Conservation (phyloP, 1,139 yeast genomes). For the Magnusiomyces suaveolens region DNA sequence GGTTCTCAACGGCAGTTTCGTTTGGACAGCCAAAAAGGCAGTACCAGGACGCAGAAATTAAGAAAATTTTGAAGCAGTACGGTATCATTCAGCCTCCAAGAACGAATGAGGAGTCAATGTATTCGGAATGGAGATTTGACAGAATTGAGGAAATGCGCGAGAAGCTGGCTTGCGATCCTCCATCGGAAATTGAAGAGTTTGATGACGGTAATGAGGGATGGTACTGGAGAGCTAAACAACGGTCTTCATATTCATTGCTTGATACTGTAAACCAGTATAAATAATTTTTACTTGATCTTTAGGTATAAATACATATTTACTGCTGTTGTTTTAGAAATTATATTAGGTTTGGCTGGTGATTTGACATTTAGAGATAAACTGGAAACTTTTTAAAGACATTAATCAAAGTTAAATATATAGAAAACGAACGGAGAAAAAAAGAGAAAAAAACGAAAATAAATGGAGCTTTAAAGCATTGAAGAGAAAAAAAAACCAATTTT, state of each 20-base stretch:
- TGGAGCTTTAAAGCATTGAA: not conserved
- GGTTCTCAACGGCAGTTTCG: conserved; percentile 23
- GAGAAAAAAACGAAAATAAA: not conserved
- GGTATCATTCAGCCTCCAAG: conserved; percentile 10
- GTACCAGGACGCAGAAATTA: conserved; percentile 16
- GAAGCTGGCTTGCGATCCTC: conserved; percentile 21
- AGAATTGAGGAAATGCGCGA: conserved; percentile 21
- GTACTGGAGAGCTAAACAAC: conserved; percentile 24
- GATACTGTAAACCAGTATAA: too few species aligned
- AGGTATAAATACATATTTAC: too few species aligned
- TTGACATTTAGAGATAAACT: too few species aligned
- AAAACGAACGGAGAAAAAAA: not conserved
- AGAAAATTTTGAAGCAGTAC: conserved; percentile 7
- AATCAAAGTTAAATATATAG: too few species aligned
- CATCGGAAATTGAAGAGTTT: conserved; percentile 18
- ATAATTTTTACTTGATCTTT: too few species aligned
- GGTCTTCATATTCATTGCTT: too few species aligned
- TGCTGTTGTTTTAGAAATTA: too few species aligned
- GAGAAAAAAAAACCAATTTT: not conserved
- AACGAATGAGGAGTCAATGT: conserved; percentile 9
- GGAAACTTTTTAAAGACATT: too few species aligned
- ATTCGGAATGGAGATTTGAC: conserved; percentile 14
- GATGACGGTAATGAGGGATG: conserved; percentile 29
- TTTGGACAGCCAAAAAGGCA: conserved; percentile 23
- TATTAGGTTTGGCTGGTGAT: too few species aligned